phyloP scores from a whole-genome alignment of 2,329 filamentous ascomycete species.

The Geosmithia morbida region DNA sequence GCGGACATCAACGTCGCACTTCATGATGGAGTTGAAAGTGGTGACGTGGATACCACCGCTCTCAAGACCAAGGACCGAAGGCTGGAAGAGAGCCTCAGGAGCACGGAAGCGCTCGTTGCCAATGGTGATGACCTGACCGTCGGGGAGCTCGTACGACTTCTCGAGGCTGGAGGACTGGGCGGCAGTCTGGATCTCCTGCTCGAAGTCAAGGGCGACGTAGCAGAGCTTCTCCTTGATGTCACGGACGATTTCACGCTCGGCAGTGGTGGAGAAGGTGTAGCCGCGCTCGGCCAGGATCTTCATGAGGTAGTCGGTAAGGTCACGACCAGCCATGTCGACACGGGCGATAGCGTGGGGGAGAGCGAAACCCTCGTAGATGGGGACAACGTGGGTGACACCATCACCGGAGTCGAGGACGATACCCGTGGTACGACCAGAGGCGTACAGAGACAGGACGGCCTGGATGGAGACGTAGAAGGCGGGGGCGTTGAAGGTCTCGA shows the following conservation, averaged over 20 bases:
- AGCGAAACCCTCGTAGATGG: constrained; percentile 99
- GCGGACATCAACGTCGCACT: constrained; percentile 99
- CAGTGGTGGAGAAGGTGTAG: constrained; percentile 99
- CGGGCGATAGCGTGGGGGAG: constrained; percentile 99
- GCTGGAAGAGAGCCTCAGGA: constrained; percentile 99
- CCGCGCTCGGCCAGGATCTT: constrained; percentile 99
- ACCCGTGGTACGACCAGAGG: constrained; percentile 99
- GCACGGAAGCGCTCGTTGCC: constrained; percentile 99
- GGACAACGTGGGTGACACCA: constrained; percentile 99
- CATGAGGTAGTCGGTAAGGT: constrained; percentile 99
- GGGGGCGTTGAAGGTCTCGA: constrained; percentile 99
- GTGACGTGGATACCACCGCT: constrained; percentile 98
- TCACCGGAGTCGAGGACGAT: constrained; percentile 99
- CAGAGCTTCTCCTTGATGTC: constrained; percentile 99
- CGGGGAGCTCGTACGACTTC: constrained; percentile 99
- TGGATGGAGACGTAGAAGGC: constrained; percentile 99
- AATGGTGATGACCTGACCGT: constrained; percentile 99
- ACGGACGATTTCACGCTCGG: constrained; percentile 99
- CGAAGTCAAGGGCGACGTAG: constrained; percentile 99
- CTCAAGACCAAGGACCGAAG: constrained; percentile 94
- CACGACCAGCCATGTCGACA: constrained; percentile 99
- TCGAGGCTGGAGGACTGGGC: constrained; percentile 97
- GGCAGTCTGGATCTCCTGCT: constrained; percentile 99
- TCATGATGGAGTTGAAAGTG: constrained; percentile 99
- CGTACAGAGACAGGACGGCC: constrained; percentile 97